A percentile compares a stretch with the other conserved stretches of the same genome.
These are phyloP conservation scores for Eucalyptus cloeziana DNA, from an alignment of 345 rosid species.

Conservation along the genomic window DNA sequence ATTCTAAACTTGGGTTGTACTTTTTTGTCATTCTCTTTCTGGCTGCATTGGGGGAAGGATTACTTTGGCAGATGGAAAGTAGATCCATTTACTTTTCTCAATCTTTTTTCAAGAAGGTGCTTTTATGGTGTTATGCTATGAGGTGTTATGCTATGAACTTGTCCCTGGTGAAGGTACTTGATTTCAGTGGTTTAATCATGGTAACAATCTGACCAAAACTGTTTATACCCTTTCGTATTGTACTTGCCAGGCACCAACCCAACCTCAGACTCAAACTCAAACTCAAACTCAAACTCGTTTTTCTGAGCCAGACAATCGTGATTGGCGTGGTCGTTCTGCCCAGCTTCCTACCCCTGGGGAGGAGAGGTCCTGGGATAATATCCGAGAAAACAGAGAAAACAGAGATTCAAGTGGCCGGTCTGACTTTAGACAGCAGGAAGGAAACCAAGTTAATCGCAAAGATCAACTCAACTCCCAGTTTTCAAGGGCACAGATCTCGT, in stretches of 20 bases:
- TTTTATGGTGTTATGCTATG: background rate
- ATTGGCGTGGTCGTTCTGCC: constrained; percentile 75
- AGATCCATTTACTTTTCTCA: background rate
- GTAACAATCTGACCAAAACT: background rate
- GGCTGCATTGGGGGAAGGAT: background rate
- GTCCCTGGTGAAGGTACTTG: background rate
- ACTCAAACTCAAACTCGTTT: constrained; percentile 32
- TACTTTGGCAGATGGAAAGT: background rate
- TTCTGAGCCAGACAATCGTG: constrained; percentile 80
- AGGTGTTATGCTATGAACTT: background rate
- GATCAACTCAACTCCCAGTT: constrained; percentile 39
- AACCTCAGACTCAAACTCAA: constrained; percentile 8
- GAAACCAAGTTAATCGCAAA: constrained; percentile 32
- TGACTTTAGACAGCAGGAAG: constrained; percentile 34
- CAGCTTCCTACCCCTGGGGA: constrained; percentile 47
- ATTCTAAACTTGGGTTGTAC: background rate
- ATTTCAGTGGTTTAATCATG: background rate
- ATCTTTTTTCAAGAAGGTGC: background rate
- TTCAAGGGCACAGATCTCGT: constrained; percentile 24
- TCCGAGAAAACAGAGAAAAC: constrained; percentile 32
- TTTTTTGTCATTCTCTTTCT: background rate
- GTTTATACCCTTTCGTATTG: background rate
- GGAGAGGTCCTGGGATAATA: constrained; percentile 58
- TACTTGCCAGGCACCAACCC: constrained; percentile 29
- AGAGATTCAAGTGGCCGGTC: constrained; percentile 26